Base-by-base conservation (phyloP, 345 rosid species). In the Melaleuca quinquenervia region DNA sequence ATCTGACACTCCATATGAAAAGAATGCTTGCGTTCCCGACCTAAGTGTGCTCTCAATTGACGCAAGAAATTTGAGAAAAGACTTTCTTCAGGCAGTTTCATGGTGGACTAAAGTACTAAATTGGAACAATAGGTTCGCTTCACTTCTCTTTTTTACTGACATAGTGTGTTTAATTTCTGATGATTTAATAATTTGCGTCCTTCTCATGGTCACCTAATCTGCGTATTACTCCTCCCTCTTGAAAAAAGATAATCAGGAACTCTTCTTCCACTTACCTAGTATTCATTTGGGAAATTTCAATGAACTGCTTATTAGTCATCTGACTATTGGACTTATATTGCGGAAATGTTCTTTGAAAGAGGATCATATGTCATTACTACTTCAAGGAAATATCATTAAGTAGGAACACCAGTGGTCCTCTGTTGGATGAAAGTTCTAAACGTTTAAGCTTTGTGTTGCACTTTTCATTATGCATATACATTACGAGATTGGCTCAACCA, bases 71-170 rank as follows among this genome's bases (percentile, higher is more conserved):
- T 80, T 87, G 64, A 82, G 50, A 14, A 87, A 82, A 27, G 86
- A 89, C 62, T 50, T 89, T 83, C 26, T 88, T 12, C 86, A 88
- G 85, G 87, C 87, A 8, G 82, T 91, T 82, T 50, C 88, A 21
- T 90, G 93, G 93, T 90, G 93, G 93, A 84, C 82, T 74, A 89
- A 55, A 88, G 90, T 88, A 74, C 83, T 90, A 76, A 87, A 90
- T 44, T 89, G 70, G 90, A 88, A 84, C 7, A 84, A 87, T 32
- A 87, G 93, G 92, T 90, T 88, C 22, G 85, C 80, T 70, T 70
- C 80, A 70, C 80, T 70, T 70, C 48, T 1, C 24, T 18, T 36
- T 64, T 9, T 18, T 8, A 36, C 18, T 5, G 14, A 70, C 13
- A 70, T 0, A 36, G 11, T 11, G 26, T 70, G 48, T 36, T 70